Percentiles rank a stretch among this genome's conserved stretches.
Conservation (phyloP, 345 rosid species). For the Sisymbrium altissimum region DNA sequence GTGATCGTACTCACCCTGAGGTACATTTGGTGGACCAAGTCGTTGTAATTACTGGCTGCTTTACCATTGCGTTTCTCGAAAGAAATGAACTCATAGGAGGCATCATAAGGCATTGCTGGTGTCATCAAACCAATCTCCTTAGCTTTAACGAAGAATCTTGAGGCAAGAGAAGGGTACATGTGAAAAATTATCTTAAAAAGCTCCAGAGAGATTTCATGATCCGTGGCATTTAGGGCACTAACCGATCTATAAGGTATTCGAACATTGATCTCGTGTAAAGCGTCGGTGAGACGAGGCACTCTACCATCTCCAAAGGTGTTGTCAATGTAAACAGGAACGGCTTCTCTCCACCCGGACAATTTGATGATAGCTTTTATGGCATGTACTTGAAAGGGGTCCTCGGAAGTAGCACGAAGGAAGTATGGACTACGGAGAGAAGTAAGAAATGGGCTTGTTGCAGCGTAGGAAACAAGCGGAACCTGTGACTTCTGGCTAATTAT, state of each 20-base stretch:
- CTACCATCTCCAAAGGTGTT: conserved; percentile 47
- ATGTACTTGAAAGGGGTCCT: conserved; percentile 41
- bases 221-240: conserved; percentile 38
- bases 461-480: conserved; percentile 44
- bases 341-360: conserved; percentile 56
- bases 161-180: conserved; percentile 30
- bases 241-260: conserved; percentile 47
- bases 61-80: conserved; percentile 27
- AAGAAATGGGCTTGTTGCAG: conserved; percentile 50
- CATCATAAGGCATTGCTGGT: conserved; percentile 40
- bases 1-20: conserved; percentile 32
- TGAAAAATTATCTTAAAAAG: conserved; percentile 52
- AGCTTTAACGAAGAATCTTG: conserved; percentile 42
- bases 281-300: conserved; percentile 44
- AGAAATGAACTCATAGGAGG: conserved; percentile 37
- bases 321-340: conserved; percentile 41
- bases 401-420: conserved; percentile 41
- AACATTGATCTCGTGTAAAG: conserved; percentile 37
- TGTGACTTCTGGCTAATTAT: conserved; percentile 44
- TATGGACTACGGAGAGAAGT: conserved; percentile 39
- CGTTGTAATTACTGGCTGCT: conserved; percentile 31
- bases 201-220: conserved; percentile 44
- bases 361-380: conserved; percentile 42
- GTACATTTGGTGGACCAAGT: conserved; percentile 44
- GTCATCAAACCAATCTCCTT: conserved; percentile 49